phyloP scores from a whole-genome alignment of 2,329 filamentous ascomycete genomes.

The Cercospora beticola region DNA sequence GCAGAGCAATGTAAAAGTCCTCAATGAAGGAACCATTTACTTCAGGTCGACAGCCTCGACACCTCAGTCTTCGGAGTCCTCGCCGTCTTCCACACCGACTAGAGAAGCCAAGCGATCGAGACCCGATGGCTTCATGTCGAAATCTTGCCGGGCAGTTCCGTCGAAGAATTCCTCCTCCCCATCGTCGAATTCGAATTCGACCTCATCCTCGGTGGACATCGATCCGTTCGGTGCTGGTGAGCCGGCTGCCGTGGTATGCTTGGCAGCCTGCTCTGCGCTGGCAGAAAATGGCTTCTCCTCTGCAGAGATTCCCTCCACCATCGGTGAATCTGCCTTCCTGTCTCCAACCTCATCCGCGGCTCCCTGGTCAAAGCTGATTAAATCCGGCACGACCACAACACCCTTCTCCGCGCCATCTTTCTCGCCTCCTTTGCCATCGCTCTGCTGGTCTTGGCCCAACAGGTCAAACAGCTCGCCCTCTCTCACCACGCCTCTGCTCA shows the following conservation, averaged over 20 bases:
- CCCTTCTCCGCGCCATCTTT: not conserved
- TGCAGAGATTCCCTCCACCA: fast-evolving
- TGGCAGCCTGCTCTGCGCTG: not conserved
- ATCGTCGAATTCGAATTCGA: not conserved
- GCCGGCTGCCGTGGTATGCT: not conserved
- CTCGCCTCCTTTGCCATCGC: not conserved
- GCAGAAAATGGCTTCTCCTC: not conserved
- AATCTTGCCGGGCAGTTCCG: not conserved
- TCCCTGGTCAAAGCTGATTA: not conserved
- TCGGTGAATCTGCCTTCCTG: not conserved
- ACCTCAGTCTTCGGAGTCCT: not conserved
- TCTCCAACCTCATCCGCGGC: not conserved
- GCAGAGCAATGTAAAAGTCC: not conserved
- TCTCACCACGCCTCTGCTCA: constrained; percentile 15
- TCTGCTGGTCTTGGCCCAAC: not conserved
- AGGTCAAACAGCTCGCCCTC: constrained; percentile 26
- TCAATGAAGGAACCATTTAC: not conserved
- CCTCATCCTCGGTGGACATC: not conserved
- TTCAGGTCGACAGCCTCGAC: not conserved
- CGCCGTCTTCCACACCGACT: not conserved
- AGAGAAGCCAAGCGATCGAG: not conserved
- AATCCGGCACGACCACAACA: constrained; percentile 5
- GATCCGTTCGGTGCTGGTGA: not conserved
- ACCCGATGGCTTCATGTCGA: not conserved
- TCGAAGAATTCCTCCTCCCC: not conserved